Base-by-base conservation (phyloP, 352 stramenopile genomes). In the Pseudoperonospora humuli region DNA sequence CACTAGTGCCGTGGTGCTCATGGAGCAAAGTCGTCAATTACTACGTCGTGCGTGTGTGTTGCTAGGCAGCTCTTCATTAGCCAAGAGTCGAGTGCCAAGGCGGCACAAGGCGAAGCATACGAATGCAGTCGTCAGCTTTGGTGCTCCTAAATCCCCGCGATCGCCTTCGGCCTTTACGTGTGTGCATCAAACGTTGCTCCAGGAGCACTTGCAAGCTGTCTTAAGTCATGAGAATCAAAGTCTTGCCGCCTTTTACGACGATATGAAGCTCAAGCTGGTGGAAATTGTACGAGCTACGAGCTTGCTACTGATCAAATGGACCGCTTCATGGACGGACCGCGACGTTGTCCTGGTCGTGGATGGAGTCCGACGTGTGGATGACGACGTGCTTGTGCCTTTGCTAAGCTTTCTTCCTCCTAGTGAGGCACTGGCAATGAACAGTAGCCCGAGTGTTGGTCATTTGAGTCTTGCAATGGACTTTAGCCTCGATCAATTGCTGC, bases 401-500 rank as follows among this genome's bases (percentile, higher is more conserved):
- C 47, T 86, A 13, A 45, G 45, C 1, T 67, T 76, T 13, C 26
- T 59, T 13, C 39, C 66, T n/a, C 61, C 70, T 0, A 71, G 54
- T 10, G 70, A 84, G n/a, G 64, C 71, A 19, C 52, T 61, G 3
- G 69, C 59, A 10, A 75, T 76, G 61, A 57, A 51, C 28, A 70
- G 70, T 26, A 62, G 63, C 27, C 67, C 64, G 3, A 60, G 71
- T 19, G 36, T 86, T 9, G 74, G 74, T 19, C 74, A 86, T 24
- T 40, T 86, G 9, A 71, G 55, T 35, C 40, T 80, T 11, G 69
- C 69, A n/a, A 86, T 86, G 64, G 60, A 83, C 33, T 86, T 70
- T 36, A 57, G 70, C 14, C 53, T 86, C 18, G 62, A 72, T 42
- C 54, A 79, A 32, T 47, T 84, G n/a, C n/a, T 62, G 18, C 31